Conservation (phyloP, 2,329 filamentous ascomycete genomes). For the Hypoxylon sp. region DNA sequence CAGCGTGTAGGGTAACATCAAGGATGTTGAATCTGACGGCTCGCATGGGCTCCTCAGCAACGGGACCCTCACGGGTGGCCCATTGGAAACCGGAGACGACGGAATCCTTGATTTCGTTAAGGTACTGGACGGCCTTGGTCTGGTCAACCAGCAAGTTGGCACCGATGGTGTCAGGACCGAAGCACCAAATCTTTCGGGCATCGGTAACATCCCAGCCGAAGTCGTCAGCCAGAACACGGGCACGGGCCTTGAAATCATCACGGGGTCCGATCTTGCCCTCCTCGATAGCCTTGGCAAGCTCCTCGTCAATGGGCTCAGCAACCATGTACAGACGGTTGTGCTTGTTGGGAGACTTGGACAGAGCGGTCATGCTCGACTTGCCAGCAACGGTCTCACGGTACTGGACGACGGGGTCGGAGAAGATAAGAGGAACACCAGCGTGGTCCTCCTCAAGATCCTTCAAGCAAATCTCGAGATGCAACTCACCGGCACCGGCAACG, state of each 20-base stretch:
- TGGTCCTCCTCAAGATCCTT: constrained; percentile 99
- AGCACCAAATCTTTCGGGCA: constrained; percentile 99
- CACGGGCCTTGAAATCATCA: constrained; percentile 99
- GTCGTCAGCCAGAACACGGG: constrained; percentile 95
- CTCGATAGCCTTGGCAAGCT: constrained; percentile 92
- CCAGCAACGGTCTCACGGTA: constrained; percentile 95
- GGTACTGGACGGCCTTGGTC: constrained; percentile 99
- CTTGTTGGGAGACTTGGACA: constrained; percentile 99
- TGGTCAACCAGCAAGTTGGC: constrained; percentile 99
- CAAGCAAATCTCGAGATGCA: constrained; percentile 99
- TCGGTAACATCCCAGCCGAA: constrained; percentile 99
- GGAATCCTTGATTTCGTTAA: constrained; percentile 99
- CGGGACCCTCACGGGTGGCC: constrained; percentile 96
- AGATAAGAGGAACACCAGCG: constrained; percentile 96
- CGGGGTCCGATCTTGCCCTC: constrained; percentile 90
- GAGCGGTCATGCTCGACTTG: constrained; percentile 92
- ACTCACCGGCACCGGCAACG: constrained; percentile 98
- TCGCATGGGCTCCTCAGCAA: constrained; percentile 99
- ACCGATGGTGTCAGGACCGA: constrained; percentile 97
- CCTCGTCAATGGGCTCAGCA: constrained; percentile 92
- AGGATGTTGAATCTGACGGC: constrained; percentile 98
- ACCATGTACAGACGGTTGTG: constrained; percentile 99
- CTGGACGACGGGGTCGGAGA: constrained; percentile 97
- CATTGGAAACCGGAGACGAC: constrained; percentile 99
- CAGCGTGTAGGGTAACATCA: constrained; percentile 99